These are phyloP conservation scores for Colletotrichum agaves DNA, from an alignment of 2,329 filamentous ascomycete genomes.

Conservation along the genomic window DNA sequence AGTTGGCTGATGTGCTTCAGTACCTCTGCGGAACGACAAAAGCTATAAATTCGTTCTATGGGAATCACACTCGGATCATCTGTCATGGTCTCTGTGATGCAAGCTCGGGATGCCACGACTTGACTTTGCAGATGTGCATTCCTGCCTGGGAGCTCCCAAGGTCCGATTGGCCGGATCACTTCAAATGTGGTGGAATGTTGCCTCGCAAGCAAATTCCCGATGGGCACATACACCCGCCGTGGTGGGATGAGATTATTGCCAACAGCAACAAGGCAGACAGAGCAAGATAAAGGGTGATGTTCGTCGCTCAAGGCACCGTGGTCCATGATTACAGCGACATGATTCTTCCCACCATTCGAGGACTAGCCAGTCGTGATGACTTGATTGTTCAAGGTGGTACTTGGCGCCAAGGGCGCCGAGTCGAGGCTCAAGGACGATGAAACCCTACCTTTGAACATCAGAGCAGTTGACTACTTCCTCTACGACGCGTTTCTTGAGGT, in stretches of 20 bases:
- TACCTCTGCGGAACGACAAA: conserved; percentile 4
- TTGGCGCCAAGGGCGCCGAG: conserved; percentile 42
- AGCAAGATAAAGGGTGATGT: conserved; percentile 52
- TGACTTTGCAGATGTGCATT: conserved; percentile 49
- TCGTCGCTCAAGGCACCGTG: conserved; percentile 60
- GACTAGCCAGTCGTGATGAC: conserved; percentile 52
- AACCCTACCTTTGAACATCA: conserved; percentile 48
- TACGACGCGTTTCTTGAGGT: conserved; percentile 58
- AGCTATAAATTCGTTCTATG: neutral
- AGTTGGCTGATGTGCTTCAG: neutral
- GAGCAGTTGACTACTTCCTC: conserved; percentile 57
- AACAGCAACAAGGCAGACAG: conserved; percentile 13
- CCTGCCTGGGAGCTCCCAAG: conserved; percentile 52
- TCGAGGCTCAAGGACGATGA: conserved; percentile 13
- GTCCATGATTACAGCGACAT: conserved; percentile 53
- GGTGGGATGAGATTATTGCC: conserved; percentile 55
- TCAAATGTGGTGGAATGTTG: conserved; percentile 57
- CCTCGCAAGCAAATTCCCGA: conserved; percentile 45
- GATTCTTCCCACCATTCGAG: conserved; percentile 56
- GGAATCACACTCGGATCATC: neutral
- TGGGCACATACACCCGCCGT: conserved; percentile 50
- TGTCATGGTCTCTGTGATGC: conserved; percentile 15
- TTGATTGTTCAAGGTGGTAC: conserved; percentile 46
- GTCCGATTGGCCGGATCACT: conserved; percentile 48
- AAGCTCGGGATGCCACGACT: conserved; percentile 8